Conservation (phyloP, 2,329 filamentous ascomycete genomes). For the Didymella arachidicola region DNA sequence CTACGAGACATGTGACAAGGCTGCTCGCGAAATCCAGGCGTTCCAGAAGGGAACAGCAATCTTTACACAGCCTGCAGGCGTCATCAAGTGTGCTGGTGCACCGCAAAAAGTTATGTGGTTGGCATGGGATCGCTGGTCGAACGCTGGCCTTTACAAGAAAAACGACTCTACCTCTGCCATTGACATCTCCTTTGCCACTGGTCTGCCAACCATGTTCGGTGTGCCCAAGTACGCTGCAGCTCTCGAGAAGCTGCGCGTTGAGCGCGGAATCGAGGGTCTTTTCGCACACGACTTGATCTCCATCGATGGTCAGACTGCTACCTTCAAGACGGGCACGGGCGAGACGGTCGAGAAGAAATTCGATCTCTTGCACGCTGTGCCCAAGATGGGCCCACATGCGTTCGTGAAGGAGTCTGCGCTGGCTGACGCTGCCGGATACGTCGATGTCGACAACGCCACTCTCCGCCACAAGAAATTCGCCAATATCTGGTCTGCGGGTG, state of each 20-base stretch:
- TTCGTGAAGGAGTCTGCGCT: constrained; percentile 49
- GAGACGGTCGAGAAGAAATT: constrained; percentile 45
- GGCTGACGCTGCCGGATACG: constrained; percentile 49
- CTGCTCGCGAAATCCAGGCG: constrained; percentile 39
- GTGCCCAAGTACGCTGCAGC: constrained; percentile 51
- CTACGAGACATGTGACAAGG: constrained; percentile 52
- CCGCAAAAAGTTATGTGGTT: constrained; percentile 55
- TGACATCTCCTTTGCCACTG: constrained; percentile 51
- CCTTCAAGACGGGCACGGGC: constrained; percentile 39
- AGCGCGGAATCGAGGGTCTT: constrained; percentile 49
- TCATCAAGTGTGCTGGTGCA: constrained; percentile 52
- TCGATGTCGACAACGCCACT: constrained; percentile 48
- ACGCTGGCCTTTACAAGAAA: constrained; percentile 46
- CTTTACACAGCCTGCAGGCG: constrained; percentile 51
- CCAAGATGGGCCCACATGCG: constrained; percentile 50
- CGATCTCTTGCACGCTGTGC: constrained; percentile 50
- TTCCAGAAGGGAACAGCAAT: constrained; percentile 48
- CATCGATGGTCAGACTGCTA: constrained; percentile 50
- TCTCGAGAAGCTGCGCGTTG: constrained; percentile 47
- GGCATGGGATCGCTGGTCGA: constrained; percentile 51
- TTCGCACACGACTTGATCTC: constrained; percentile 51
- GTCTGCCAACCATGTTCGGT: constrained; percentile 52
- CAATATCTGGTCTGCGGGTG: constrained; percentile 52
- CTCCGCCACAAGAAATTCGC: constrained; percentile 49
- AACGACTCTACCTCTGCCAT: constrained; percentile 40